Percentiles rank a stretch among this genome's conserved stretches.
These are phyloP conservation scores for Cladophialophora immunda DNA, from an alignment of 2,329 filamentous ascomycete species.

Conservation along the genomic window DNA sequence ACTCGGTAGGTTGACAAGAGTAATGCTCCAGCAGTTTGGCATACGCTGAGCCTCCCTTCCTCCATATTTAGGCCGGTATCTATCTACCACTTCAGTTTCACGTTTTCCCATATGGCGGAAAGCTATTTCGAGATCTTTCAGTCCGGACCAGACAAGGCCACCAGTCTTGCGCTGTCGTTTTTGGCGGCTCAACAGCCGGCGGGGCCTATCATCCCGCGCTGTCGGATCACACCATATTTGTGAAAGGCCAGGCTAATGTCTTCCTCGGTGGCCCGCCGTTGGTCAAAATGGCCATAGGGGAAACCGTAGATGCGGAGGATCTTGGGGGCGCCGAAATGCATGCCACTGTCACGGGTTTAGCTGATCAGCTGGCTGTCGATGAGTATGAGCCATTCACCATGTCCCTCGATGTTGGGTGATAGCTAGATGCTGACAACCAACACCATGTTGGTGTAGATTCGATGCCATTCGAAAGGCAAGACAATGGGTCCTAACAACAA, in stretches of 20 bases:
- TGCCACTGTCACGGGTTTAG: constrained; percentile 52
- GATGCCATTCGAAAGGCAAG: constrained; percentile 52
- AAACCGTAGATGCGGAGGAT: constrained; percentile 52
- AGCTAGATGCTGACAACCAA: neutral
- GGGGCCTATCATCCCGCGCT: constrained; percentile 54
- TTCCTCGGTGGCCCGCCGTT: constrained; percentile 57
- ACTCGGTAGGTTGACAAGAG: constrained; percentile 44
- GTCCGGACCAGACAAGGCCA: constrained; percentile 49
- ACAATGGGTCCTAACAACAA: constrained; percentile 47
- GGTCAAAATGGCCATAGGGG: constrained; percentile 59
- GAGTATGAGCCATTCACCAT: constrained; percentile 41
- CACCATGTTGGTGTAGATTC: constrained; percentile 36
- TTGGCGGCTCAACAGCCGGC: constrained; percentile 55
- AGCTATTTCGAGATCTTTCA: constrained; percentile 54
- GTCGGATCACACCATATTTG: constrained; percentile 56
- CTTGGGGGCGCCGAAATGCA: constrained; percentile 56
- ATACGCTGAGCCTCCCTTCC: neutral
- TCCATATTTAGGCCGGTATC: constrained; percentile 41
- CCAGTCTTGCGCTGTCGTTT: constrained; percentile 55
- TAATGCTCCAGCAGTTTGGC: neutral
- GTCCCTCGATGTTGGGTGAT: neutral
- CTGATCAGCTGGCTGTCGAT: constrained; percentile 55
- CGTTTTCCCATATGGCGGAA: constrained; percentile 55
- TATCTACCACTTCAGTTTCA: constrained; percentile 56
- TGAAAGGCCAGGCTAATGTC: constrained; percentile 54